Evolutionary conservation across 83 land plant species (phyloP), one percentile per base, ranked within the genome.

Genomic region (Thuja plicata): DNA sequence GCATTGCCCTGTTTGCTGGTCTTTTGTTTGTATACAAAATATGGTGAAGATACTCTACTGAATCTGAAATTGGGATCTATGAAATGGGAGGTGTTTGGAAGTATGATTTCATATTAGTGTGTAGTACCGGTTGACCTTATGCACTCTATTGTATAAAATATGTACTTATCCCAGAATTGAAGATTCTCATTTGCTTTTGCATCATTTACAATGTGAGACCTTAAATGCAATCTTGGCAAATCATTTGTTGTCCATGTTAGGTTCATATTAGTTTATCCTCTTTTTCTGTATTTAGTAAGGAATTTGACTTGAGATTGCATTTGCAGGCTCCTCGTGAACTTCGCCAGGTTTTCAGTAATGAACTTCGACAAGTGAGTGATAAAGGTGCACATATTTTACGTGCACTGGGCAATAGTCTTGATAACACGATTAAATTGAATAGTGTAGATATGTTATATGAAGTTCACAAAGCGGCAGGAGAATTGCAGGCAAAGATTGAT

Each of bases 361-460:
- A 95, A 88, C 91, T 95, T 35, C 90, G 87, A 78, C 88, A 88
- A 82, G 94, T 95, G 5, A 92, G 96, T 50, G 35, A 52, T 32
- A 94, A 89, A 88, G 95, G 96, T 76, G 95, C 95, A 81, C 92
- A 90, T 85, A 91, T 94, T 66, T 57, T 95, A 46, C 93, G 94
- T 50, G 90, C 90, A 87, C 87, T 95, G 84, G 96, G 93, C 21
- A 89, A 91, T 48, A 89, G 88, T 88, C 81, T 95, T 24, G 92
- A 92, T 62, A 88, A 70, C 15, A 92, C 94, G 96, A 91, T 89
- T 81, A 93, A 91, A 85, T 50, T 94, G 82, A 86, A 85, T 35
- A 34, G 83, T 12, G 83, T 3, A 1, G 89, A 87, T 76, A 90
- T 95, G 48, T 91, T 95, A 16, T 55, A 11, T 60, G 91, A 91